Percentiles rank a stretch among this genome's conserved stretches.
These are phyloP conservation scores for Lyophyllum decastes DNA, from an alignment of 768 basidiomycete genomes.

Conservation along the genomic window DNA sequence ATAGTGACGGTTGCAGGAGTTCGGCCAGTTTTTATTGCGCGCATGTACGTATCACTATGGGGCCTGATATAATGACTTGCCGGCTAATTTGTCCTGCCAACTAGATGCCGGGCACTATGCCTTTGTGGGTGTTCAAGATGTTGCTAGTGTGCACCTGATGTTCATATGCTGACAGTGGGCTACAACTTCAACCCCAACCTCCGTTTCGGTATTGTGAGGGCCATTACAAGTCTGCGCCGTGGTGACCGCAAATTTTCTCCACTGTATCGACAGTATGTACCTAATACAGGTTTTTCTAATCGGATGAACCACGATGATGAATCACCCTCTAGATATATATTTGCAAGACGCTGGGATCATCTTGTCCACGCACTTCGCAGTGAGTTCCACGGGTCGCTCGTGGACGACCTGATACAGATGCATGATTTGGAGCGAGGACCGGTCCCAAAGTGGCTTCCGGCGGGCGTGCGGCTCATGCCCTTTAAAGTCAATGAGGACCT, in stretches of 20 bases:
- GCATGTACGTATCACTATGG: conserved; percentile 40
- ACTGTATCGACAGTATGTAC: conserved; percentile 16
- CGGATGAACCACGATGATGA: not conserved
- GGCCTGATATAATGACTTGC: not conserved
- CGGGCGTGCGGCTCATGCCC: conserved; percentile 12
- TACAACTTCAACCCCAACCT: conserved; percentile 26
- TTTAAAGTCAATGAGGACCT: conserved; percentile 12
- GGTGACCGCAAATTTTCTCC: conserved; percentile 5
- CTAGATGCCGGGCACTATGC: conserved; percentile 48
- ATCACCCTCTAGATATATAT: conserved; percentile 17
- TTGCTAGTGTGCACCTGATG: not conserved
- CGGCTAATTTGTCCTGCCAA: not conserved
- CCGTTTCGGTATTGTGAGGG: conserved; percentile 16
- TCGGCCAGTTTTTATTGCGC: conserved; percentile 42
- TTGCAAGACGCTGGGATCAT: conserved; percentile 26
- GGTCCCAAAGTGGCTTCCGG: not conserved
- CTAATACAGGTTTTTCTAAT: not conserved
- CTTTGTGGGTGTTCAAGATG: conserved; percentile 33
- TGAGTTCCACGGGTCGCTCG: conserved; percentile 10
- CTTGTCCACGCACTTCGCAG: conserved; percentile 22
- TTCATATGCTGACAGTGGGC: conserved; percentile 21
- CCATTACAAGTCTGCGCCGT: conserved; percentile 21
- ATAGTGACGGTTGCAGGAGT: conserved; percentile 20
- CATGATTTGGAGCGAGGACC: conserved; percentile 14
- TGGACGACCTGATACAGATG: conserved; percentile 29